Evolutionary conservation across 1,139 yeast genomes (phyloP).

Genomic region (Debaryomyces singareniensis): DNA sequence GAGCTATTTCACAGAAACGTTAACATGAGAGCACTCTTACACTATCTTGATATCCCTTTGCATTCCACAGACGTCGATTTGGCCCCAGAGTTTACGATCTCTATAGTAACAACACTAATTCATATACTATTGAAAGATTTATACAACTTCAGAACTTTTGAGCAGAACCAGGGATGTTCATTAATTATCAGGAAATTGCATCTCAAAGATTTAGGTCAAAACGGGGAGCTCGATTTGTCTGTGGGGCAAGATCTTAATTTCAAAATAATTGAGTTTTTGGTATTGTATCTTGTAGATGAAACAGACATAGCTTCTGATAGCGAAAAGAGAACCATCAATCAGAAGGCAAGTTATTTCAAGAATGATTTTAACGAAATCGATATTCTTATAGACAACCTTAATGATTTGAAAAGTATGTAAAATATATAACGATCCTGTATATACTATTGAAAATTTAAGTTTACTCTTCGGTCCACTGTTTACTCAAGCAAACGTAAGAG

Average conservation of each 20-base stretch:
- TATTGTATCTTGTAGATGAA: constrained; percentile 71
- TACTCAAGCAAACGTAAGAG: neutral
- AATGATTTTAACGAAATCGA: constrained; percentile 38
- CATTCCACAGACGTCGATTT: constrained; percentile 9
- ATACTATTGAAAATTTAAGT: constrained; percentile 1
- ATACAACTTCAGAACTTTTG: constrained; percentile 54
- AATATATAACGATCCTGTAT: constrained; percentile 2
- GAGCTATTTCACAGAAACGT: constrained; percentile 29
- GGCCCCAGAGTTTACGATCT: constrained; percentile 22
- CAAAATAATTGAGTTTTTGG: constrained; percentile 63
- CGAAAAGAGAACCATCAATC: constrained; percentile 31
- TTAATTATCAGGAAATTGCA: constrained; percentile 39
- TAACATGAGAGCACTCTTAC: constrained; percentile 29
- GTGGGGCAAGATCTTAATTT: constrained; percentile 43
- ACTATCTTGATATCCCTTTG: constrained; percentile 11
- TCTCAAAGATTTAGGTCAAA: constrained; percentile 8
- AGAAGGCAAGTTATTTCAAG: constrained; percentile 52
- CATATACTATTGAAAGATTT: constrained; percentile 56
- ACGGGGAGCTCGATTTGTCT: constrained; percentile 2
- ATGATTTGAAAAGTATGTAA: constrained; percentile 23
- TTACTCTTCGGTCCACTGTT: neutral
- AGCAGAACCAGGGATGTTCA: constrained; percentile 51
- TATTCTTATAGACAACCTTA: constrained; percentile 31
- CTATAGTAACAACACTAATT: constrained; percentile 52
- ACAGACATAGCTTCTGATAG: constrained; percentile 14